Percentiles rank a stretch among this genome's conserved stretches.
These are phyloP conservation scores for Trichoderma breve DNA, from an alignment of 2,329 filamentous ascomycete genomes.

Conservation along the genomic window DNA sequence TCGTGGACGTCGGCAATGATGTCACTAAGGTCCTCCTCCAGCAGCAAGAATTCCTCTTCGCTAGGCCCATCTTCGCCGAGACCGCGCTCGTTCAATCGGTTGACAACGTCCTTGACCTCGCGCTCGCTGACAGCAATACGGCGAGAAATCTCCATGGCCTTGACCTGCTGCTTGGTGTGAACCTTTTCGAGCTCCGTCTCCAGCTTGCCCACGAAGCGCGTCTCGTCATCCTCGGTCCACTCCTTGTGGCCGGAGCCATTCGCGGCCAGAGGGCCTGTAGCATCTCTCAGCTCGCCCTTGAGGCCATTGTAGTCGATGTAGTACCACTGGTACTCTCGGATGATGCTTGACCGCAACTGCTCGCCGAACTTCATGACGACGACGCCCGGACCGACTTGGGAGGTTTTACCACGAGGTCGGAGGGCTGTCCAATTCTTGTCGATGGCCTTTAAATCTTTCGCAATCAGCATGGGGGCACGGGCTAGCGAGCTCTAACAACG, in stretches of 20 bases:
- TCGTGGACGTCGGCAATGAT: conserved; percentile 99
- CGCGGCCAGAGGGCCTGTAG: conserved; percentile 52
- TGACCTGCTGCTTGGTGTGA: conserved; percentile 95
- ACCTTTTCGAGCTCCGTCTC: conserved; percentile 96
- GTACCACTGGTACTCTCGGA: conserved; percentile 96
- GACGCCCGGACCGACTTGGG: conserved; percentile 47
- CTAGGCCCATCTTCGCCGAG: conserved; percentile 60
- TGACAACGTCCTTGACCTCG: conserved; percentile 86
- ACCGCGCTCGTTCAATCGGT: conserved; percentile 64
- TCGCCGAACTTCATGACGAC: conserved; percentile 85
- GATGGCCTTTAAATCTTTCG: conserved; percentile 48
- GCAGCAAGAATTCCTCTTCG: conserved; percentile 89
- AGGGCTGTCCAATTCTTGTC: conserved; percentile 42
- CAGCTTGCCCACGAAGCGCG: conserved; percentile 78
- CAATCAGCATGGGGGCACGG: conserved; percentile 48
- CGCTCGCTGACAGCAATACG: conserved; percentile 84
- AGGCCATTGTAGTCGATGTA: conserved; percentile 97
- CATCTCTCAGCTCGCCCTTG: conserved; percentile 79
- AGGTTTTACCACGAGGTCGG: conserved; percentile 28
- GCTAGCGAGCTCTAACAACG: background rate
- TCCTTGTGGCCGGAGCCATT: conserved; percentile 50
- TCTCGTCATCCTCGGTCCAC: conserved; percentile 93
- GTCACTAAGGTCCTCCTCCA: conserved; percentile 94
- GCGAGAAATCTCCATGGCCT: conserved; percentile 91
- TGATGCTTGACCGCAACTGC: conserved; percentile 91